Conservation (phyloP, 768 basidiomycete species). For the Neoboletus brunneissimus region DNA sequence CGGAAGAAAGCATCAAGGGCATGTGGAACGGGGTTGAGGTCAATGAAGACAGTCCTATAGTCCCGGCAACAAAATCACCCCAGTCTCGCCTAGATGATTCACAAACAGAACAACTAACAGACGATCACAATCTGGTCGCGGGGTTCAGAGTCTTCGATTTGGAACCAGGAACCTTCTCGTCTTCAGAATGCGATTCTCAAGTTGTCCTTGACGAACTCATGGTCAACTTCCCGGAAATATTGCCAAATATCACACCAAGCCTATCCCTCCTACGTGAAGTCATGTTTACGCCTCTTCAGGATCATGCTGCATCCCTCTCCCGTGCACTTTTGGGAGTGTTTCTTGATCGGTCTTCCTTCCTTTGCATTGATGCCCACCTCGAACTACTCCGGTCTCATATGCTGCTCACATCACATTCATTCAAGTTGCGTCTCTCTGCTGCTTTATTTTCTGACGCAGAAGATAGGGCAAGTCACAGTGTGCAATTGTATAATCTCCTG, state of each 20-base stretch:
- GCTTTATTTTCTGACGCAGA: constrained; percentile 80
- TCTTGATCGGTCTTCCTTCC: constrained; percentile 57
- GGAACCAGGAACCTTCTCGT: constrained; percentile 52
- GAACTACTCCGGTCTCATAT: constrained; percentile 71
- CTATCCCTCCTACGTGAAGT: constrained; percentile 59
- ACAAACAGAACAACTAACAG: neutral
- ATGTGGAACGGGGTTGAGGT: constrained; percentile 7
- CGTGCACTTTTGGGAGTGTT: constrained; percentile 64
- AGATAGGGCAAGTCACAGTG: constrained; percentile 39
- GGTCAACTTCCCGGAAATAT: constrained; percentile 49
- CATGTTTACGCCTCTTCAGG: constrained; percentile 57
- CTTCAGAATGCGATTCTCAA: constrained; percentile 19
- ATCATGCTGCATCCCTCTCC: constrained; percentile 64
- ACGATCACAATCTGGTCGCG: constrained; percentile 36
- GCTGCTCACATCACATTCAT: constrained; percentile 67
- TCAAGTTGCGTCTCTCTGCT: constrained; percentile 62
- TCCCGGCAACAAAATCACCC: neutral
- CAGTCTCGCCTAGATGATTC: neutral
- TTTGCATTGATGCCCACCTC: constrained; percentile 68
- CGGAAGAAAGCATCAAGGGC: constrained; percentile 11
- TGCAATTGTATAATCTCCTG: constrained; percentile 23
- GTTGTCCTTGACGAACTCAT: constrained; percentile 48
- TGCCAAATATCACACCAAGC: constrained; percentile 66
- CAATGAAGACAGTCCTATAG: neutral
- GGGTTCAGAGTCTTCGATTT: constrained; percentile 61